A percentile compares a stretch with the other conserved stretches of the same genome.
phyloP scores from a whole-genome alignment of 768 basidiomycete genomes.

The Leccinum olivaceopallidum region DNA sequence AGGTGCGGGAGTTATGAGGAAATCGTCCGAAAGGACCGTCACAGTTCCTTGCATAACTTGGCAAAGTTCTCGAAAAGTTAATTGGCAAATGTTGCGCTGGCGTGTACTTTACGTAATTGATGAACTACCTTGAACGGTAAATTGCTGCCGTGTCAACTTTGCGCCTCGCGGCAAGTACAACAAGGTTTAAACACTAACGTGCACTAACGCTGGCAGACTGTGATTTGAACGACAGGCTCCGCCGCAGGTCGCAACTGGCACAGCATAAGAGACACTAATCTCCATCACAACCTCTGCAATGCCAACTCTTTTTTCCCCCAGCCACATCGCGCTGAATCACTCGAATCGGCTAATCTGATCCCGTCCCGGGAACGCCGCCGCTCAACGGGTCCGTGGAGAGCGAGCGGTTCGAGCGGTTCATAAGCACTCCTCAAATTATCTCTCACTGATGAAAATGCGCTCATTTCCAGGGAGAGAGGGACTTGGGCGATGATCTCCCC shows the following conservation, averaged over 20 bases:
- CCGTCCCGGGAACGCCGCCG: background rate
- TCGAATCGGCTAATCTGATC: constrained; percentile 1
- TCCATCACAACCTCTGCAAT: background rate
- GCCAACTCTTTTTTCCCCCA: background rate
- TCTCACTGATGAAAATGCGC: constrained; percentile 2
- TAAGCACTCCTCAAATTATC: background rate
- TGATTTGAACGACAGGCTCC: background rate
- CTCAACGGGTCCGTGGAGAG: background rate
- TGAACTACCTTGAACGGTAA: constrained; percentile 5
- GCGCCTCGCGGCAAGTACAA: background rate
- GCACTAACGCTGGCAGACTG: background rate
- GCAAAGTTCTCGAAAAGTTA: background rate
- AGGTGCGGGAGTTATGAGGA: constrained; percentile 27
- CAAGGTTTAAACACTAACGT: constrained; percentile 2
- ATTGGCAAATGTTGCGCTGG: constrained; percentile 1
- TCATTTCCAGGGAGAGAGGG: constrained; percentile 4
- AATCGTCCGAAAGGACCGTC: constrained; percentile 5
- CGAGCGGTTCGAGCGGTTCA: background rate
- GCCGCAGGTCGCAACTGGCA: background rate
- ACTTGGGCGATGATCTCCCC: constrained; percentile 10
- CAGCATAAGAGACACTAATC: background rate
- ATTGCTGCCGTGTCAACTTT: background rate
- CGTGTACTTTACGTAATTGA: background rate
- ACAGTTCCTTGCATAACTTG: constrained; percentile 14
- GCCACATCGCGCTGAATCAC: background rate